These are phyloP conservation scores for Cynanchum wilfordii DNA, from an alignment of 257 asterid species.

Conservation along the genomic window DNA sequence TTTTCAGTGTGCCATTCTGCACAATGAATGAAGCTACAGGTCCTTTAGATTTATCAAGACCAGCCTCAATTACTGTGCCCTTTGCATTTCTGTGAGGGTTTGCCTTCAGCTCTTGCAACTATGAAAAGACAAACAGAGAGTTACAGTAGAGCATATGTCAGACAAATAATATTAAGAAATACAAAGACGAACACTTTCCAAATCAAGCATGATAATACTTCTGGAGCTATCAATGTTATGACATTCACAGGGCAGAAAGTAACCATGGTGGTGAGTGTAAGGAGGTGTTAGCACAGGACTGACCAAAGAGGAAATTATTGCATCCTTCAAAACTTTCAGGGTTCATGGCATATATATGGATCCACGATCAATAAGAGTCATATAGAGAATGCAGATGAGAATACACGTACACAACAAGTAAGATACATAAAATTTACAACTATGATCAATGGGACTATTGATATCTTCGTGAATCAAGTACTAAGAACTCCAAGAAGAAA, in stretches of 20 bases:
- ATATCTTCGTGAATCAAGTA: background rate
- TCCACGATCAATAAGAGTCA: background rate
- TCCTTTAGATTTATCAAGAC: conserved; percentile 93
- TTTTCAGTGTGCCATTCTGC: conserved; percentile 88
- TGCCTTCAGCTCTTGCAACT: conserved; percentile 99
- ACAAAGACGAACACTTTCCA: background rate
- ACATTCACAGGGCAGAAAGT: background rate
- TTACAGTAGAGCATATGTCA: background rate
- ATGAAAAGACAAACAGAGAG: background rate
- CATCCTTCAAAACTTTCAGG: background rate
- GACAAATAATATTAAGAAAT: conserved; percentile 6
- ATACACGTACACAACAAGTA: background rate
- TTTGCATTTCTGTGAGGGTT: conserved; percentile 88
- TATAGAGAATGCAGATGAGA: background rate
- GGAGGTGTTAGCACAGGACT: background rate
- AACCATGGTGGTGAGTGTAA: background rate
- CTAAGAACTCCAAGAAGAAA: background rate
- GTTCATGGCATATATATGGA: background rate
- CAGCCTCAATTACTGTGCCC: conserved; percentile 97
- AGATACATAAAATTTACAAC: background rate
- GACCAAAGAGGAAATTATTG: background rate
- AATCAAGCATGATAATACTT: background rate
- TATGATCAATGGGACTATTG: background rate
- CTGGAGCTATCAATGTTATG: background rate
- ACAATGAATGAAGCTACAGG: conserved; percentile 92